phyloP scores from a whole-genome alignment of 108 stramenopile species.

The Epithemia pelagica region DNA sequence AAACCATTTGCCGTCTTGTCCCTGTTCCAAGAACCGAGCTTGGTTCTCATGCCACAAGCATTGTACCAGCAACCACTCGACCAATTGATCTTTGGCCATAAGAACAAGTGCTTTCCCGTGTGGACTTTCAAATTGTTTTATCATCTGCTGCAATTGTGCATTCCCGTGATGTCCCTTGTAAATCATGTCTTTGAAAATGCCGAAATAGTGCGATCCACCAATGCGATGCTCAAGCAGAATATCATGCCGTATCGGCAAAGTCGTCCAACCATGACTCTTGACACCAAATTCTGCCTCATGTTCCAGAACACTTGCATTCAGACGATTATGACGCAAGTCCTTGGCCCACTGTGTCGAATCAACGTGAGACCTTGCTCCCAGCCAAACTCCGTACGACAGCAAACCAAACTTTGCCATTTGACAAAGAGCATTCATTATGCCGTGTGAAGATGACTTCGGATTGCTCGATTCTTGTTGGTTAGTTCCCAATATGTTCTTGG shows the following conservation, averaged over 20 bases:
- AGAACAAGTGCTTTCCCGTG: not conserved
- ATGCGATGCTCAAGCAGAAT: conserved; percentile 29
- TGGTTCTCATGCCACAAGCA: not conserved
- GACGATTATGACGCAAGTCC: conserved; percentile 11
- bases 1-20: conserved; percentile 6
- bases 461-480: not conserved
- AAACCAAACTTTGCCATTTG: not conserved
- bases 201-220: conserved; percentile 6
- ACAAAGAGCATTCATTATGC: too few relatives aligned
- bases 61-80: not conserved
- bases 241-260: conserved; percentile 20
- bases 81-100: not conserved
- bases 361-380: conserved; percentile 6
- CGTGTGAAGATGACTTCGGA: too few relatives aligned
- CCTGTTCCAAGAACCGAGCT: conserved; percentile 11
- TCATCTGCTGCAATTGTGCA: not conserved
- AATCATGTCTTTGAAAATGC: conserved; percentile 20
- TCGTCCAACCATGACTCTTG: not conserved
- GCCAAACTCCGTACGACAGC: not conserved
- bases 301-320: conserved; percentile 2
- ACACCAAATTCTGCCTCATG: not conserved
- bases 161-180: conserved; percentile 27
- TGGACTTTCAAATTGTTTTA: not conserved
- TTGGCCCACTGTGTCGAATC: conserved; percentile 19
- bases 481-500: not conserved